Conservation (phyloP, 805 yeast species). For the Sungouiella blattae region DNA sequence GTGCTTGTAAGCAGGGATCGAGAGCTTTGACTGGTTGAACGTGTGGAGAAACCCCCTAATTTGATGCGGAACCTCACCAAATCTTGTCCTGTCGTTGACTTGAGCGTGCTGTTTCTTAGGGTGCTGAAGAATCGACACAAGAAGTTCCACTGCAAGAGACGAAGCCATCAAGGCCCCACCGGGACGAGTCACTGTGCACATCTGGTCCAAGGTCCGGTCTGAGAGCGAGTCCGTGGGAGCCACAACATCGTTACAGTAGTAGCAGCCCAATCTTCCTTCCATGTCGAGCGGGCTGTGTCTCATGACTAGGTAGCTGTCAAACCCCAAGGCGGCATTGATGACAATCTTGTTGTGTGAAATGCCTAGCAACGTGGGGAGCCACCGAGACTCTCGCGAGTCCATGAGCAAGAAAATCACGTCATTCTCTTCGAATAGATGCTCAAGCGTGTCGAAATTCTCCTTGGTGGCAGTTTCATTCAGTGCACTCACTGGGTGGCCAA, state of each 20-base stretch:
- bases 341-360: conserved; percentile 66
- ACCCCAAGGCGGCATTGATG: conserved; percentile 91
- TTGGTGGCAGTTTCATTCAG: conserved; percentile 40
- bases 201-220: conserved; percentile 89
- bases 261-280: conserved; percentile 71
- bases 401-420: conserved; percentile 79
- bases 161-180: conserved; percentile 91
- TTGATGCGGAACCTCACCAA: conserved; percentile 87
- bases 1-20: conserved; percentile 66
- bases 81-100: conserved; percentile 27
- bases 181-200: conserved; percentile 98
- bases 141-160: conserved; percentile 78
- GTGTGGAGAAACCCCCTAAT: conserved; percentile 78
- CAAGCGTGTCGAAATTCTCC: conserved; percentile 50
- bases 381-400: conserved; percentile 94
- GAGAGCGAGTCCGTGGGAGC: conserved; percentile 89
- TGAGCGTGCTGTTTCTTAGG: conserved; percentile 46
- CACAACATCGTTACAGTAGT: conserved; percentile 92
- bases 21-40: conserved; percentile 60
- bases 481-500: conserved; percentile 78
- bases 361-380: conserved; percentile 93
- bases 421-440: conserved; percentile 54
- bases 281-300: conserved; percentile 53
- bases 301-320: conserved; percentile 90
- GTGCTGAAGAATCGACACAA: conserved; percentile 72